A percentile compares a stretch with the other conserved stretches of the same genome.
Conservation (phyloP, 108 stramenopile genomes). For the Cyclotella kingstonii region DNA sequence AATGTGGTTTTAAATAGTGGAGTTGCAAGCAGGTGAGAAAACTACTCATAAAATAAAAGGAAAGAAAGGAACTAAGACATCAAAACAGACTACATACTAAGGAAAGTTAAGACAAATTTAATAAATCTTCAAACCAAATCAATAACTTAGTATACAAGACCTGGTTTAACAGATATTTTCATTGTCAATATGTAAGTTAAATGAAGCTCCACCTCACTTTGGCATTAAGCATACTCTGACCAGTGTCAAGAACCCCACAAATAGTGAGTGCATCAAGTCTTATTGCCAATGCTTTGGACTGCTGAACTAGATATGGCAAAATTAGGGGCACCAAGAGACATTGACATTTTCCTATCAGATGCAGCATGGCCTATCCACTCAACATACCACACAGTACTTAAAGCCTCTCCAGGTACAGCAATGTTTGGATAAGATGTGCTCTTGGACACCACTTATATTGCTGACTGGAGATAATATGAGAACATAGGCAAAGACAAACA, state of each 20-base stretch:
- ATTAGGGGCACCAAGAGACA: neutral
- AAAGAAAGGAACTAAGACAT: neutral
- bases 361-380: slow-evolving; percentile 31
- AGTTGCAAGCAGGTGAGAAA: neutral
- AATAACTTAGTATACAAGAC: slow-evolving; percentile 16
- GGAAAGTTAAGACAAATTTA: neutral
- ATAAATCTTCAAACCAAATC: slow-evolving; percentile 16
- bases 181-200: slow-evolving; percentile 37
- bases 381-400: slow-evolving; percentile 34
- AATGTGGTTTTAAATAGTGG: slow-evolving; percentile 43
- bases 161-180: slow-evolving; percentile 47
- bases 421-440: slow-evolving; percentile 35
- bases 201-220: slow-evolving; percentile 36
- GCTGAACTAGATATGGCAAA: slow-evolving; percentile 6
- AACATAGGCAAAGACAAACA: slow-evolving; percentile 18
- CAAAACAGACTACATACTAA: neutral
- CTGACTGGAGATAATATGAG: slow-evolving; percentile 35
- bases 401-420: slow-evolving; percentile 31
- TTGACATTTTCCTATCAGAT: slow-evolving; percentile 14
- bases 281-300: slow-evolving; percentile 21
- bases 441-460: slow-evolving; percentile 18
- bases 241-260: slow-evolving; percentile 36
- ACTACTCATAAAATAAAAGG: too few species aligned
- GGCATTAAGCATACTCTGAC: slow-evolving; percentile 22
- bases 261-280: slow-evolving; percentile 25